These are phyloP conservation scores for Coleophoma cylindrospora DNA, from an alignment of 2,329 filamentous ascomycete genomes.

Conservation along the genomic window DNA sequence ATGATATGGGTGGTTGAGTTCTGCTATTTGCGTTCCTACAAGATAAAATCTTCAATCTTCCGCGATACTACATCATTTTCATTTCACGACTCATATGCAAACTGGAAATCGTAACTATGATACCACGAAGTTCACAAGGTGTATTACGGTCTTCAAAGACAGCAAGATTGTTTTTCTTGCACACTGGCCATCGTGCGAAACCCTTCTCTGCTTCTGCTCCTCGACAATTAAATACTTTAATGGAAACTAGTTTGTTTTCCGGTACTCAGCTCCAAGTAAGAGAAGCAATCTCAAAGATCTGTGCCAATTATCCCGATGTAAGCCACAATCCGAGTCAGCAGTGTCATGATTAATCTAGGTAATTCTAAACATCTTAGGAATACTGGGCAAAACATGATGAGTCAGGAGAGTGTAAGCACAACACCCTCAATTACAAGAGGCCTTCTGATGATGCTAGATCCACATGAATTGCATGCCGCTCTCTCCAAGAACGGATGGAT, in stretches of 20 bases:
- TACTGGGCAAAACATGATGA: conserved; percentile 77
- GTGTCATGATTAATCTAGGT: neutral
- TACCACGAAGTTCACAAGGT: too few relatives aligned
- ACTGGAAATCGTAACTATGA: too few relatives aligned
- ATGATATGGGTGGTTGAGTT: neutral
- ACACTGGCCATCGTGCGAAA: neutral
- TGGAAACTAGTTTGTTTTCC: conserved; percentile 70
- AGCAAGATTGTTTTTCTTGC: too few relatives aligned
- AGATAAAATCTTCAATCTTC: too few relatives aligned
- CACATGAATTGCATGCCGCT: conserved; percentile 69
- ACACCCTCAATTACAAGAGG: too few relatives aligned
- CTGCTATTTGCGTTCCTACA: too few relatives aligned
- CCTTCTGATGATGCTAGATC: conserved; percentile 34
- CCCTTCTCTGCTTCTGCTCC: conserved; percentile 15
- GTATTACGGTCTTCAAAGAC: too few relatives aligned
- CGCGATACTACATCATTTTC: too few relatives aligned
- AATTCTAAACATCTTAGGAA: conserved; percentile 26
- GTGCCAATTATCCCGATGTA: conserved; percentile 61
- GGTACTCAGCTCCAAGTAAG: conserved; percentile 69
- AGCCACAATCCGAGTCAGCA: conserved; percentile 13
- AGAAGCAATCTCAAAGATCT: conserved; percentile 64
- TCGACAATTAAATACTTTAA: conserved; percentile 37
- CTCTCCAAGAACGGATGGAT: conserved; percentile 75
- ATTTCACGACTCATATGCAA: too few relatives aligned
- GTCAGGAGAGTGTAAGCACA: conserved; percentile 42